phyloP scores from a whole-genome alignment of 768 basidiomycete genomes.

The Amanita molliuscula region DNA sequence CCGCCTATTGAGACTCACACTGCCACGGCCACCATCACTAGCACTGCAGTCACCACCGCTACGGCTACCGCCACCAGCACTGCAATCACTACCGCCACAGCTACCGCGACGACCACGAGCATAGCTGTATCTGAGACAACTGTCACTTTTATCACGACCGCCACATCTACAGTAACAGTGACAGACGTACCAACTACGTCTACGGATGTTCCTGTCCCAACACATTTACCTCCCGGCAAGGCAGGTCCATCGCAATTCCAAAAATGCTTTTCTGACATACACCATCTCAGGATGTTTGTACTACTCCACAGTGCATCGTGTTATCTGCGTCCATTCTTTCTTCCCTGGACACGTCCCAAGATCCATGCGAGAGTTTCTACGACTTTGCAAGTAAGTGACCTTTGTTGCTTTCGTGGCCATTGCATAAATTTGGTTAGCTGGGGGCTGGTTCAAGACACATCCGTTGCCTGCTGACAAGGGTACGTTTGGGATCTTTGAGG shows the following conservation, averaged over 20 bases:
- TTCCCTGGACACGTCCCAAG: conserved; percentile 67
- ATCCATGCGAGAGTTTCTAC: conserved; percentile 96
- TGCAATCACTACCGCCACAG: conserved; percentile 16
- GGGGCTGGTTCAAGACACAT: conserved; percentile 79
- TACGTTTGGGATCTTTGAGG: conserved; percentile 60
- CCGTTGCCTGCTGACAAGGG: conserved; percentile 84
- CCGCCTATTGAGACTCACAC: conserved; percentile 16
- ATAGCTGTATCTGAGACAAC: conserved; percentile 22
- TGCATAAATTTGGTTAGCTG: conserved; percentile 35
- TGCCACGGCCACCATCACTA: conserved; percentile 25
- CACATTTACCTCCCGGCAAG: conserved; percentile 38
- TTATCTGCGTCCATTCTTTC: conserved; percentile 77
- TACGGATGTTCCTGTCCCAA: conserved; percentile 38
- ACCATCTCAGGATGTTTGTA: conserved; percentile 47
- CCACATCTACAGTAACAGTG: conserved; percentile 17
- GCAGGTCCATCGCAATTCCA: conserved; percentile 18
- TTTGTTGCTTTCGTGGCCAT: conserved; percentile 5
- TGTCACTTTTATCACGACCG: conserved; percentile 23
- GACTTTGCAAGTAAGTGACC: conserved; percentile 73
- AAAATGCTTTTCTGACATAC: background rate
- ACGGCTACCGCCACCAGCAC: conserved; percentile 14
- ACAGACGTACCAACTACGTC: conserved; percentile 21
- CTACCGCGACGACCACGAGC: conserved; percentile 24
- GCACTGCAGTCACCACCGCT: conserved; percentile 25
- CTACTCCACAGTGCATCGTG: conserved; percentile 70